Evolutionary conservation across 2,329 filamentous ascomycete species (phyloP).

Genomic region (Aspergillus sp.): DNA sequence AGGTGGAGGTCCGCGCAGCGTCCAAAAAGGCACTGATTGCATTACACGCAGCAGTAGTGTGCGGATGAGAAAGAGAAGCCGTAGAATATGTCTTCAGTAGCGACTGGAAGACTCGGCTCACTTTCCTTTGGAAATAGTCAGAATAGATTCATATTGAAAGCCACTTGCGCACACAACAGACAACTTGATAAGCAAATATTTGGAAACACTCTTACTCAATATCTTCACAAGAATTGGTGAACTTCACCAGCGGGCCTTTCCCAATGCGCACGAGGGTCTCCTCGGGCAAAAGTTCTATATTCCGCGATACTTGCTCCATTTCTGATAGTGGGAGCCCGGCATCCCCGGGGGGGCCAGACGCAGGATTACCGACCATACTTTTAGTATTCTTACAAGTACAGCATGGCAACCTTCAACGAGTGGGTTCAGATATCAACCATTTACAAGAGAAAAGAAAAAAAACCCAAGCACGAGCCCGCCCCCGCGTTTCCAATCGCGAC

Average conservation of each 20-base stretch:
- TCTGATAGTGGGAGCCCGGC: slow-evolving; percentile 11
- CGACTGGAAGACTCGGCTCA: slow-evolving; percentile 40
- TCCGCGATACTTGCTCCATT: slow-evolving; percentile 37
- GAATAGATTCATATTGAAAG: background rate
- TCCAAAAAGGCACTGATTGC: slow-evolving; percentile 48
- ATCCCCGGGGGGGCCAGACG: slow-evolving; percentile 16
- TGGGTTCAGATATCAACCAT: background rate
- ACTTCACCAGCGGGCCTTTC: slow-evolving; percentile 39
- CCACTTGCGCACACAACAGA: no score
- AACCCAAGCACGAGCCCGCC: slow-evolving; percentile 17
- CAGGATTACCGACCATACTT: slow-evolving; percentile 26
- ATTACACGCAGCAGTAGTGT: slow-evolving; percentile 48
- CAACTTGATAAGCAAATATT: background rate
- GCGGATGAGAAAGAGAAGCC: slow-evolving; percentile 39
- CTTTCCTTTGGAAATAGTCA: slow-evolving; percentile 26
- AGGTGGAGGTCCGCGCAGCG: slow-evolving; percentile 35
- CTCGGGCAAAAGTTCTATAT: slow-evolving; percentile 39
- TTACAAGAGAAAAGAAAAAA: slow-evolving; percentile 11
- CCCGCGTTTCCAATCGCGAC: slow-evolving; percentile 30
- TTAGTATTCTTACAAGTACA: slow-evolving; percentile 19
- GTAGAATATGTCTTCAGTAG: slow-evolving; percentile 45
- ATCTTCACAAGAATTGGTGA: slow-evolving; percentile 33
- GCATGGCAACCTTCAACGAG: slow-evolving; percentile 8
- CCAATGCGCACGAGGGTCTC: slow-evolving; percentile 35
- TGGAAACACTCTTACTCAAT: slow-evolving; percentile 32